Conservation (phyloP, 495 filamentous ascomycete species). For the Staphylotrichum tortipilum region DNA sequence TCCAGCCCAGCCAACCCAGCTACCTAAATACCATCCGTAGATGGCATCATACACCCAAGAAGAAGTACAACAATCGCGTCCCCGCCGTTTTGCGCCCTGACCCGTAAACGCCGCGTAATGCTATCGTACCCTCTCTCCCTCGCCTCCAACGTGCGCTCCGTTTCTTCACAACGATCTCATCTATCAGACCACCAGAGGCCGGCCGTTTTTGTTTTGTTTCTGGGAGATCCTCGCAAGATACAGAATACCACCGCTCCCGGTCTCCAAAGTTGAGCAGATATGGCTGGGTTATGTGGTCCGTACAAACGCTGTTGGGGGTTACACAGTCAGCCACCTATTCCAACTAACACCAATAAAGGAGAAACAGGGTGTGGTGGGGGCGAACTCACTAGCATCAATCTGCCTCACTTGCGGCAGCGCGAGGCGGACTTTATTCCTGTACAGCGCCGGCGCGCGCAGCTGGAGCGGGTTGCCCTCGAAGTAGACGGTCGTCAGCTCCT, state of each 20-base stretch:
- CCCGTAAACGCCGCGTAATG: background rate
- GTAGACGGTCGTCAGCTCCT: constrained; percentile 82
- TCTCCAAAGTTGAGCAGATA: background rate
- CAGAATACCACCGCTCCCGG: background rate
- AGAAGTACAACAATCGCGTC: too few species aligned
- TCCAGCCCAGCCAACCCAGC: too few species aligned
- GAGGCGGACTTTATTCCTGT: constrained; percentile 86
- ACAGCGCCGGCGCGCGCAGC: constrained; percentile 60
- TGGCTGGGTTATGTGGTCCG: constrained; percentile 3
- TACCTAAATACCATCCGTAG: too few species aligned
- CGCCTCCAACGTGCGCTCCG: too few species aligned
- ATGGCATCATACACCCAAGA: too few species aligned
- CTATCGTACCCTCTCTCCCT: background rate
- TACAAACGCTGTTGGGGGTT: constrained; percentile 35
- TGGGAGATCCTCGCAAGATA: too few species aligned
- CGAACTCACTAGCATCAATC: constrained; percentile 98
- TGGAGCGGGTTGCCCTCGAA: constrained; percentile 96
- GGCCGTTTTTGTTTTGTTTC: too few species aligned
- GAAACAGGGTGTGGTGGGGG: too few species aligned
- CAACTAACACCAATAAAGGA: too few species aligned
- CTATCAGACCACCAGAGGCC: too few species aligned
- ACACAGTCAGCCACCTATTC: too few species aligned
- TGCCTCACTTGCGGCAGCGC: constrained; percentile 79
- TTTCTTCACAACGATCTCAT: too few species aligned
- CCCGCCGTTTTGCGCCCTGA: background rate